Evolutionary conservation across 2,329 filamentous ascomycete species (phyloP).

Genomic region (Fusarium oxysporum): DNA sequence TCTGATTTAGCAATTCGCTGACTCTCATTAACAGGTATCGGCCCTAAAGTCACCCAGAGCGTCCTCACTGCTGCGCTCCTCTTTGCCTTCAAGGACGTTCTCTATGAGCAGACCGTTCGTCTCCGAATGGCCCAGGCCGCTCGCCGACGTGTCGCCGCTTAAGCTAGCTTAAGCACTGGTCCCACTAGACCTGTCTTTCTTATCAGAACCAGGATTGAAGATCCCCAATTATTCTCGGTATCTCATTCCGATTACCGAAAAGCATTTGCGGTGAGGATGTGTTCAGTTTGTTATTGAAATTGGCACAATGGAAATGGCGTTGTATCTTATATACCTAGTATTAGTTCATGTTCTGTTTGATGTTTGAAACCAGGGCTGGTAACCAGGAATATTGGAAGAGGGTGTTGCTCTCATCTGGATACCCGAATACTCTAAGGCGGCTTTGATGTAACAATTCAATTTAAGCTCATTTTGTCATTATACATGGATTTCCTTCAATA

Average conservation of each 20-base stretch:
- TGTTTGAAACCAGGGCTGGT: conserved; percentile 4
- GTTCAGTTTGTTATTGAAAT: conserved; percentile 20
- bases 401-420: conserved; percentile 42
- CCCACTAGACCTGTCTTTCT: background rate
- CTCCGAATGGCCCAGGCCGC: conserved; percentile 64
- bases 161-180: conserved; percentile 26
- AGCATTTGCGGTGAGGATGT: conserved; percentile 29
- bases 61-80: conserved; percentile 95
- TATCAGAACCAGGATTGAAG: conserved; percentile 17
- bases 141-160: conserved; percentile 54
- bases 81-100: conserved; percentile 97
- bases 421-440: conserved; percentile 40
- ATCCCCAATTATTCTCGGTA: conserved; percentile 13
- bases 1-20: background rate
- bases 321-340: conserved; percentile 18
- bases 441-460: conserved; percentile 35
- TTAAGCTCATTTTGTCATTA: conserved; percentile 16
- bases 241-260: conserved; percentile 18
- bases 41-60: conserved; percentile 95
- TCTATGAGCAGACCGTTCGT: conserved; percentile 84
- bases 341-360: conserved; percentile 9
- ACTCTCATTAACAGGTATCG: conserved; percentile 74
- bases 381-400: conserved; percentile 15
- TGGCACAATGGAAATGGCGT: conserved; percentile 24
- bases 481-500: background rate